Evolutionary conservation across 1,284 basidiomycete species (phyloP).

Genomic region (Porogramme epimiltina): DNA sequence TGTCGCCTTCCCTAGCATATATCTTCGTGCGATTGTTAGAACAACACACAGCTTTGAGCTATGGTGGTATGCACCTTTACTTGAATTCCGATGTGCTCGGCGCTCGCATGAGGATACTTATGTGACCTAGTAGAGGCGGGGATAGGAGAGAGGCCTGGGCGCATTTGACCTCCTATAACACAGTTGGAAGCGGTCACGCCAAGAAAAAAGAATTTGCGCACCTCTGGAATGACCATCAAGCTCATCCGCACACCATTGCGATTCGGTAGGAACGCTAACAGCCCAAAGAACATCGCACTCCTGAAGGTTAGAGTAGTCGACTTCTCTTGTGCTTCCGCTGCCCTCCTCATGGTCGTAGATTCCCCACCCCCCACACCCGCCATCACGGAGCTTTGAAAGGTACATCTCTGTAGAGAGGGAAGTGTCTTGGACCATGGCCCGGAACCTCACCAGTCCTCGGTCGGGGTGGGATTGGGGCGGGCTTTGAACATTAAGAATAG

Average conservation of each 20-base stretch:
- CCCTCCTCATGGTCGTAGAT: slow-evolving; percentile 35
- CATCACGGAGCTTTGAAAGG: slow-evolving; percentile 45
- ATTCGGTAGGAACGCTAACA: slow-evolving; percentile 68
- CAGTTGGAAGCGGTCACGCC: too few relatives aligned
- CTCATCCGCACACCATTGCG: slow-evolving; percentile 46
- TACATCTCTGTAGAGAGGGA: slow-evolving; percentile 73
- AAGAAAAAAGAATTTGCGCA: background rate
- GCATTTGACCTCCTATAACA: too few relatives aligned
- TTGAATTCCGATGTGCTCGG: slow-evolving; percentile 62
- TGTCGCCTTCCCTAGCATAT: slow-evolving; percentile 48
- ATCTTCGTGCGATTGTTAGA: slow-evolving; percentile 40
- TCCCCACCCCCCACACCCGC: slow-evolving; percentile 71
- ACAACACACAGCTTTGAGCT: background rate
- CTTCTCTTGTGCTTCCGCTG: slow-evolving; percentile 27
- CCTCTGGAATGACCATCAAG: slow-evolving; percentile 31
- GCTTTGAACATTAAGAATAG: slow-evolving; percentile 46
- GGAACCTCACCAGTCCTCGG: slow-evolving; percentile 65
- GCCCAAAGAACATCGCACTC: slow-evolving; percentile 71
- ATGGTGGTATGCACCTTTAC: slow-evolving; percentile 52
- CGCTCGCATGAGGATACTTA: slow-evolving; percentile 63
- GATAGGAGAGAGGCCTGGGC: too few relatives aligned
- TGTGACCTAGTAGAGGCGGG: slow-evolving; percentile 31
- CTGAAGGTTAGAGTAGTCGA: slow-evolving; percentile 54
- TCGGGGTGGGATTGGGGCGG: slow-evolving; percentile 49
- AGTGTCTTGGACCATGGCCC: slow-evolving; percentile 81